A percentile compares a stretch with the other conserved stretches of the same genome.
Evolutionary conservation across 495 filamentous ascomycete species (phyloP).

Genomic region (Durotheca rogersii): DNA sequence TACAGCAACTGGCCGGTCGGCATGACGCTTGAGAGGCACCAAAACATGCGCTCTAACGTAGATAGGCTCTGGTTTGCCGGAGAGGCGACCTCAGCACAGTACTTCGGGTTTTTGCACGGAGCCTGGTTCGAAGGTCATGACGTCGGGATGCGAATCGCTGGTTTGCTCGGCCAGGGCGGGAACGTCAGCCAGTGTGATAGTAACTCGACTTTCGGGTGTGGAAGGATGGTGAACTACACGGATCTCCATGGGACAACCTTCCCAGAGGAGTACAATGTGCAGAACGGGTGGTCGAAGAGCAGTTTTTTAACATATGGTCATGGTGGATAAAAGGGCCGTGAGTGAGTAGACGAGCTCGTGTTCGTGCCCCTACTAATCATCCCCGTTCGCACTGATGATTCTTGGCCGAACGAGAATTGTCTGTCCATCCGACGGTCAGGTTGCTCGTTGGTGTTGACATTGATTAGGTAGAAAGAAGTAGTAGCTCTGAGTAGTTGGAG

Average conservation of each 20-base stretch:
- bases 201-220: conserved; percentile 27
- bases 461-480: not conserved
- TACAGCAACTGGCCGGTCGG: conserved; percentile 75
- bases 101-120: conserved; percentile 70
- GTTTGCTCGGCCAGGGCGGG: conserved; percentile 36
- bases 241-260: conserved; percentile 35
- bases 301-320: conserved; percentile 37
- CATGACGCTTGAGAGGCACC: conserved; percentile 65
- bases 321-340: conserved; percentile 9
- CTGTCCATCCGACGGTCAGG: too few species aligned
- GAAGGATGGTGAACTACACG: conserved; percentile 28
- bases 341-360: not conserved
- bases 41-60: conserved; percentile 71
- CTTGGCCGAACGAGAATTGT: too few species aligned
- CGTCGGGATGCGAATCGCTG: conserved; percentile 54
- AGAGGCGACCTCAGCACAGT: conserved; percentile 67
- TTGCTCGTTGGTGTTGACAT: not conserved
- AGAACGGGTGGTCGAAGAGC: conserved; percentile 38
- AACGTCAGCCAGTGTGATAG: conserved; percentile 25
- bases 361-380: not conserved
- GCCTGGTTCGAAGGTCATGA: conserved; percentile 61
- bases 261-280: conserved; percentile 21
- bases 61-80: conserved; percentile 69
- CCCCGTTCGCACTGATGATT: too few species aligned
- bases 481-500: not conserved